A percentile compares a stretch with the other conserved stretches of the same genome.
phyloP scores from a whole-genome alignment of 164 flowering plant genomes.

The Vitis vinifera region ASM3070453v1 NC_081807.1:6470001-6470500 shows the following conservation, averaged over 20 bases:
- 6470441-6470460: slow-evolving; percentile 14
- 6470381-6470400: slow-evolving; percentile 20
- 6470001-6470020: too few relatives aligned
- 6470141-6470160: too few relatives aligned
- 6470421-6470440: slow-evolving; percentile 16
- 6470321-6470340: slow-evolving; percentile 27
- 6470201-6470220: slow-evolving; percentile 44
- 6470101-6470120: too few relatives aligned
- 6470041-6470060: too few relatives aligned
- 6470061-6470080: too few relatives aligned
- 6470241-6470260: slow-evolving; percentile 79
- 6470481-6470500: slow-evolving; percentile 10
- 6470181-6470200: too few relatives aligned
- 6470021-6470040: too few relatives aligned
- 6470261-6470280: slow-evolving; percentile 35
- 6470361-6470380: slow-evolving; percentile 20
- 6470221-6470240: slow-evolving; percentile 96
- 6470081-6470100: too few relatives aligned
- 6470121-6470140: too few relatives aligned
- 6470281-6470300: slow-evolving; percentile 22
- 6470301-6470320: slow-evolving; percentile 29
- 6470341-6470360: slow-evolving; percentile 30
- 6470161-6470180: too few relatives aligned
- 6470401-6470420: slow-evolving; percentile 14
- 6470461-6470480: slow-evolving; percentile 20